These are phyloP conservation scores for Chaetoscypha palmicola DNA, from an alignment of 2,329 filamentous ascomycete genomes.

Conservation along the genomic window DNA sequence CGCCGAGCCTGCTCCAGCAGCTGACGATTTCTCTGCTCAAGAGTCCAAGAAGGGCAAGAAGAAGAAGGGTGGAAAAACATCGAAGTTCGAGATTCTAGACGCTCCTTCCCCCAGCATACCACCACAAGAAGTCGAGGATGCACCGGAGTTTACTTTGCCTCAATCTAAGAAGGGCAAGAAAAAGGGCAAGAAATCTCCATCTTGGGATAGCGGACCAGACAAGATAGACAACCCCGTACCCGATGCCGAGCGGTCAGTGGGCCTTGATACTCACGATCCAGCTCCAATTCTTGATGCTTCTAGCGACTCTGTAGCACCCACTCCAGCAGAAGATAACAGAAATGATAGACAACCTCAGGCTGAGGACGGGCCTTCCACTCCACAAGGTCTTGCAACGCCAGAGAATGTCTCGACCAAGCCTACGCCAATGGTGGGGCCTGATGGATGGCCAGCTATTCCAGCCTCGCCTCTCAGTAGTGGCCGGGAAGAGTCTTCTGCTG, in stretches of 20 bases:
- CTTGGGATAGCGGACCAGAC: background rate
- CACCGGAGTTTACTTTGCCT: slow-evolving; percentile 8
- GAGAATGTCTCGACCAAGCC: slow-evolving; percentile 8
- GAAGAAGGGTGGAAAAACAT: slow-evolving; percentile 1
- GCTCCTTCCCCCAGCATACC: background rate
- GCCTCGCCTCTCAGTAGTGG: slow-evolving; percentile 10
- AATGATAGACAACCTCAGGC: slow-evolving; percentile 14
- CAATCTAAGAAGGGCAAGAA: slow-evolving; percentile 17
- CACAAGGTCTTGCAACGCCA: background rate
- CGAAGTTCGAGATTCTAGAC: slow-evolving; percentile 1
- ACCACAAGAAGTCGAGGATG: slow-evolving; percentile 9
- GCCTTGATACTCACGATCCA: background rate
- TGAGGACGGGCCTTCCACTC: slow-evolving; percentile 1
- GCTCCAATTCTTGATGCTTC: background rate
- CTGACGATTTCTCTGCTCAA: slow-evolving; percentile 1
- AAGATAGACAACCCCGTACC: background rate
- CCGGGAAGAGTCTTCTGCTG: slow-evolving; percentile 7
- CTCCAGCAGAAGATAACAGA: slow-evolving; percentile 10
- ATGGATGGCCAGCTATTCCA: slow-evolving; percentile 19
- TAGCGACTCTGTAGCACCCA: slow-evolving; percentile 1
- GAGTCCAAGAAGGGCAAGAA: slow-evolving; percentile 4
- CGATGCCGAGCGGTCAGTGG: slow-evolving; percentile 2
- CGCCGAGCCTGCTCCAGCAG: background rate
- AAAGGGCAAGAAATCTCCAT: slow-evolving; percentile 16
- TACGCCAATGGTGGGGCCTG: slow-evolving; percentile 21